phyloP scores from a whole-genome alignment of 148 eudicot genomes.

The Suaeda aralocaspica region DNA sequence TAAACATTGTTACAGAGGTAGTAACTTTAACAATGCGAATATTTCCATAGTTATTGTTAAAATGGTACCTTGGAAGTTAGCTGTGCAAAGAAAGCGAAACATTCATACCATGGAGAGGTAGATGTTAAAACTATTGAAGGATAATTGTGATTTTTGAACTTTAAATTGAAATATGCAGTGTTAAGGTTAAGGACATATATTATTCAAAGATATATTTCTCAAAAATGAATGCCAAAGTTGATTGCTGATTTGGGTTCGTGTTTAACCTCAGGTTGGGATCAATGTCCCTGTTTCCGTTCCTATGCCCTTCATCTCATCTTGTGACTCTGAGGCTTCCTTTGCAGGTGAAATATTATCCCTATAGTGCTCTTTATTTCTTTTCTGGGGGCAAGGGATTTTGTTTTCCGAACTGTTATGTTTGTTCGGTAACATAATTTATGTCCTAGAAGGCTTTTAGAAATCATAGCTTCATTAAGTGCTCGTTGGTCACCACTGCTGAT shows the following conservation, averaged over 20 bases:
- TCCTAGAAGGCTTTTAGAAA: not conserved
- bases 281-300: constrained; percentile 59
- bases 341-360: constrained; percentile 27
- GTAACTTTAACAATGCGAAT: too few species aligned
- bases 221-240: not conserved
- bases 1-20: too few species aligned
- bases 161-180: not conserved
- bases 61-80: not conserved
- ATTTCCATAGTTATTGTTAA: too few species aligned
- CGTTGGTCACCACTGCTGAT: not conserved
- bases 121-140: not conserved
- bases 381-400: not conserved
- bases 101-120: not conserved
- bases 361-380: not conserved
- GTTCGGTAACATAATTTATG: not conserved
- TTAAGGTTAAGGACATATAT: not conserved
- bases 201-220: not conserved
- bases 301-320: constrained; percentile 48
- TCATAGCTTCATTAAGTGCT: not conserved
- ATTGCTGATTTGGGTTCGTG: not conserved
- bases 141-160: not conserved
- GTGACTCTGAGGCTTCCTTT: constrained; percentile 47
- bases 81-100: not conserved
- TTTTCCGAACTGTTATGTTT: not conserved
- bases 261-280: constrained; percentile 45